A percentile compares a stretch with the other conserved stretches of the same genome.
phyloP scores from a whole-genome alignment of 768 basidiomycete species.

The Tephrocybe sp. region DNA sequence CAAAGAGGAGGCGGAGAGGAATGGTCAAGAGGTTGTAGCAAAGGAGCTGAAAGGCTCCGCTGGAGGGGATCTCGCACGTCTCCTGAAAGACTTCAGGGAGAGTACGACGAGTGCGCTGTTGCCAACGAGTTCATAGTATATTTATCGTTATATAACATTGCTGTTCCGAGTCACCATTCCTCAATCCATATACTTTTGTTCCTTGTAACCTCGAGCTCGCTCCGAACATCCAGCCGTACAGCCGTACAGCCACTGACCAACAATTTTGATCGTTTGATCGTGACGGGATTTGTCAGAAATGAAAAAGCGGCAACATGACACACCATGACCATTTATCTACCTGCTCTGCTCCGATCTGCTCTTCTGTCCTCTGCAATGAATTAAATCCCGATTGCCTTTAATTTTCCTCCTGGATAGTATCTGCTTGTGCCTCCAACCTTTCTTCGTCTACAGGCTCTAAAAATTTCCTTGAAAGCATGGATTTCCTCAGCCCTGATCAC shows the following conservation, averaged over 20 bases:
- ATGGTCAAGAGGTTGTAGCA: background rate
- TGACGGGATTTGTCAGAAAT: background rate
- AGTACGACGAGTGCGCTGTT: background rate
- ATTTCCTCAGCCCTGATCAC: slow-evolving; percentile 14
- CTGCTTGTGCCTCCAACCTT: background rate
- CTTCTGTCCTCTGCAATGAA: background rate
- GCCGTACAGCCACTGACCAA: too few relatives aligned
- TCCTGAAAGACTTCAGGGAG: slow-evolving; percentile 1
- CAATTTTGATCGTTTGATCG: too few relatives aligned
- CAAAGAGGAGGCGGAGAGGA: slow-evolving; percentile 8
- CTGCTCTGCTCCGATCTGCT: too few relatives aligned
- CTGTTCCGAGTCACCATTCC: too few relatives aligned
- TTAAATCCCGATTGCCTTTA: background rate
- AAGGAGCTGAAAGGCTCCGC: slow-evolving; percentile 11
- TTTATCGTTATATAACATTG: background rate
- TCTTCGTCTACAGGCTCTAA: background rate
- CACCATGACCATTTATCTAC: too few relatives aligned
- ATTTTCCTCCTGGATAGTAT: background rate
- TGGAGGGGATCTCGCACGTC: slow-evolving; percentile 7
- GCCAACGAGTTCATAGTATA: background rate
- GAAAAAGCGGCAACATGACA: too few relatives aligned
- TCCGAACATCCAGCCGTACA: too few relatives aligned
- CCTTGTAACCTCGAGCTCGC: too few relatives aligned
- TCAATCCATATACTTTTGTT: background rate
- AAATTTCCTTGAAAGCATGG: slow-evolving; percentile 6